Evolutionary conservation across 2,329 filamentous ascomycete genomes (phyloP).

Genomic region (Cladophialophora immunda): DNA sequence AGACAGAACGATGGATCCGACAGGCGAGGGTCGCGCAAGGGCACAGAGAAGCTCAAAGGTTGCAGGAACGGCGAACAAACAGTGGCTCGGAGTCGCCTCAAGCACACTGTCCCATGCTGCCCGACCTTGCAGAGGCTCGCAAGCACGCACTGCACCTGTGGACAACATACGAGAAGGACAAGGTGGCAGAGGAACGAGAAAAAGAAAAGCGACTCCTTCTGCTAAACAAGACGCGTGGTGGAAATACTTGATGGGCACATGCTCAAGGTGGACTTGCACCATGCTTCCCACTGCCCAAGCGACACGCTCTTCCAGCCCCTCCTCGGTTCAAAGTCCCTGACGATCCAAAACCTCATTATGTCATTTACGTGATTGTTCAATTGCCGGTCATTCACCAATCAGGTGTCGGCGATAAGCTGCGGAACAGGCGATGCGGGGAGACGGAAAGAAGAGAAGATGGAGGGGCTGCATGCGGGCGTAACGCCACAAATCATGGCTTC

Average conservation of each 20-base stretch:
- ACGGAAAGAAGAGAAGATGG: background rate
- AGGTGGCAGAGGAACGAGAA: constrained; percentile 29
- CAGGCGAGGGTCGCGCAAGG: constrained; percentile 41
- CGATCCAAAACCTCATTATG: constrained; percentile 15
- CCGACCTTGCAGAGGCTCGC: constrained; percentile 30
- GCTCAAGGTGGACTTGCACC: background rate
- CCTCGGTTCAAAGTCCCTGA: background rate
- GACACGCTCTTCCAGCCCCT: background rate
- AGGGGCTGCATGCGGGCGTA: constrained; percentile 8
- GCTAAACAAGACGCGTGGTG: constrained; percentile 6
- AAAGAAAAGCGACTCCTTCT: constrained; percentile 25
- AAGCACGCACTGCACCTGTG: constrained; percentile 35
- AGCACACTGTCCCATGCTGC: background rate
- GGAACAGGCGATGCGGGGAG: background rate
- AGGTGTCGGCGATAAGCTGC: constrained; percentile 20
- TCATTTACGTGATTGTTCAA: constrained; percentile 17
- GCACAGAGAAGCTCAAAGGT: constrained; percentile 29
- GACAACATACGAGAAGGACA: constrained; percentile 31
- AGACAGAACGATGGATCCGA: constrained; percentile 51
- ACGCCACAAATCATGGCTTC: constrained; percentile 6
- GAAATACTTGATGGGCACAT: background rate
- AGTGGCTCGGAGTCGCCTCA: background rate
- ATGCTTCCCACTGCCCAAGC: background rate
- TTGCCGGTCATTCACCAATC: constrained; percentile 12
- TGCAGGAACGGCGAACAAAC: constrained; percentile 22